These are phyloP conservation scores for Saxophila tyrrhenica DNA, from an alignment of 495 filamentous ascomycete genomes.

Conservation along the genomic window DNA sequence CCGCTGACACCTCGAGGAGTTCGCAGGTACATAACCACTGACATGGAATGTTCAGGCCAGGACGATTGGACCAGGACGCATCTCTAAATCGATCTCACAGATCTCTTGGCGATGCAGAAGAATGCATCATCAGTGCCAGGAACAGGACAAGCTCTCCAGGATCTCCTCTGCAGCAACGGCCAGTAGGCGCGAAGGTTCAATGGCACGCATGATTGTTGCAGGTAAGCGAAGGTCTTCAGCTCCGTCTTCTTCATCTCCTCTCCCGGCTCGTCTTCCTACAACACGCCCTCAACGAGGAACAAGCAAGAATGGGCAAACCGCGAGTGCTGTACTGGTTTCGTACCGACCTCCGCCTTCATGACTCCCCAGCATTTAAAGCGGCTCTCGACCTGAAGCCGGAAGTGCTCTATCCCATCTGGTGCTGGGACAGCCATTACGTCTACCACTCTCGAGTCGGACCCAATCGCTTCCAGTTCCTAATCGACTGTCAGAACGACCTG, in stretches of 20 bases:
- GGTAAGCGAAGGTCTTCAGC: no score
- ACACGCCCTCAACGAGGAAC: no score
- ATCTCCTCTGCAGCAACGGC: no score
- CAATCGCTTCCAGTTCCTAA: slow-evolving; percentile 56
- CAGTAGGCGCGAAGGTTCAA: no score
- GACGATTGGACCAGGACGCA: no score
- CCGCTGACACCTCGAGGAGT: no score
- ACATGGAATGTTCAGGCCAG: no score
- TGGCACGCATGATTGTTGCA: no score
- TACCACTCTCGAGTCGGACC: slow-evolving; percentile 52
- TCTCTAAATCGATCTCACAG: no score
- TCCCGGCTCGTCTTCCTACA: background rate
- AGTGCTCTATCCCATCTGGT: slow-evolving; percentile 54
- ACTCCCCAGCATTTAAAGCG: slow-evolving; percentile 55
- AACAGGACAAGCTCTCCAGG: background rate
- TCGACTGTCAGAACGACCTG: slow-evolving; percentile 56
- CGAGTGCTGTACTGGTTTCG: slow-evolving; percentile 67
- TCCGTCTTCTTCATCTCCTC: background rate
- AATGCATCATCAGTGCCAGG: background rate
- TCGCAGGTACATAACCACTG: no score
- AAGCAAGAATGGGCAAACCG: slow-evolving; percentile 21
- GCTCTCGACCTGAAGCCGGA: slow-evolving; percentile 52
- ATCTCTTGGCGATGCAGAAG: background rate
- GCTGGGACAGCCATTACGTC: slow-evolving; percentile 65
- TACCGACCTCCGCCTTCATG: slow-evolving; percentile 60